A percentile compares a stretch with the other conserved stretches of the same genome.
Evolutionary conservation across 2,329 filamentous ascomycete species (phyloP).

Genomic region (Penicillium italicum): DNA sequence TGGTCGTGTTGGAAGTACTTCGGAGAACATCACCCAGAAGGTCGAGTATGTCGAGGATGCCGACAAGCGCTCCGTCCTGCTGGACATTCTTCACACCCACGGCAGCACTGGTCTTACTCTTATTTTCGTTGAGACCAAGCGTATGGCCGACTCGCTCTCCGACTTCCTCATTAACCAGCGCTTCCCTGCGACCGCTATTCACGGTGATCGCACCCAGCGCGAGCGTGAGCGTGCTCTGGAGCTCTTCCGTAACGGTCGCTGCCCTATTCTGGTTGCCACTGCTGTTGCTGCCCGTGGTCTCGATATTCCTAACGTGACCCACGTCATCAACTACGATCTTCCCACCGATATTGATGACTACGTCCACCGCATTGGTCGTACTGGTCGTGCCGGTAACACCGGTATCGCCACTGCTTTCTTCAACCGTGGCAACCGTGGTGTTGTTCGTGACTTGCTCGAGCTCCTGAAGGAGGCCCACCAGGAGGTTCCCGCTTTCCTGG

Average conservation of each 20-base stretch:
- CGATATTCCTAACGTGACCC: slow-evolving; percentile 93
- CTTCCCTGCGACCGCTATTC: slow-evolving; percentile 97
- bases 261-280: slow-evolving; percentile 94
- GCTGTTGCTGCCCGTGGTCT: slow-evolving; percentile 88
- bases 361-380: slow-evolving; percentile 99
- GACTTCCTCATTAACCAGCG: slow-evolving; percentile 98
- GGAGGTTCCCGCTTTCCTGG: slow-evolving; percentile 88
- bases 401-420: slow-evolving; percentile 98
- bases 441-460: slow-evolving; percentile 95
- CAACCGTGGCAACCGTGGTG: slow-evolving; percentile 98
- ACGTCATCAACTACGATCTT: slow-evolving; percentile 99
- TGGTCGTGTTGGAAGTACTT: slow-evolving; percentile 95
- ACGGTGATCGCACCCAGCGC: slow-evolving; percentile 96
- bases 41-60: slow-evolving; percentile 94
- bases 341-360: slow-evolving; percentile 98
- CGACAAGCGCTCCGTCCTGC: slow-evolving; percentile 95
- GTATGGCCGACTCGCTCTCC: slow-evolving; percentile 95
- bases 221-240: slow-evolving; percentile 97
- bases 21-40: slow-evolving; percentile 99
- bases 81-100: slow-evolving; percentile 96
- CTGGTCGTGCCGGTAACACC: slow-evolving; percentile 97
- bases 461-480: slow-evolving; percentile 98
- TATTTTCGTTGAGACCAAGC: slow-evolving; percentile 99
- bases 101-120: slow-evolving; percentile 76
- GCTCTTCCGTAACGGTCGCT: slow-evolving; percentile 94